Base-by-base conservation (phyloP, 2,329 filamentous ascomycete genomes). In the Alternaria brassicicola region DNA sequence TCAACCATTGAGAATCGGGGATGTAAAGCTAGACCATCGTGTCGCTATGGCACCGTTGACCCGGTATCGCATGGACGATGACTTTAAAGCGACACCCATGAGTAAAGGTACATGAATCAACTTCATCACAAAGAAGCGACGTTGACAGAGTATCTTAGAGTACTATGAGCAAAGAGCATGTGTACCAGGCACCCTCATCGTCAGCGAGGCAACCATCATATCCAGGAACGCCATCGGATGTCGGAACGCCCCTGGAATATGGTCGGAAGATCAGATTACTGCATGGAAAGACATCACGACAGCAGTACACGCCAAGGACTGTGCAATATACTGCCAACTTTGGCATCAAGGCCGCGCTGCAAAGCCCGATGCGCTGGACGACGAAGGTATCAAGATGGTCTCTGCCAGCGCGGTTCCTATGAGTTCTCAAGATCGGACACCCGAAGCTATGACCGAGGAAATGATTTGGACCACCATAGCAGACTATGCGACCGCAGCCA, bases 241-340 rank as follows among this genome's bases (percentile, higher is more conserved):
- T 64, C 73, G 72, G 33, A 82, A 84, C 58, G 82, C 81, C 0
- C 77, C 85, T 6, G 86, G 88, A n/a, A 84, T 87, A 62, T 87
- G 79, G 67, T 82, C 70, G 10, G 71, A 80, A 0, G 54, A 38
- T 1, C 66, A 69, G 23, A 49, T 87, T 41, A 78, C 74, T 1
- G 83, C 78, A 0, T 90, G 88, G 88, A 84, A 81, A 59, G 73
- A 80, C 7, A 76, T 89, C 28, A 85, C 83, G 2, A 79, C 84
- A 28, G 83, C 82, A 1, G 85, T 90, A 0, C 88, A 90, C 68
- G 78, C 76, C 8, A 86, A 85, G 63, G 84, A 83, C 2, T 82
- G 80, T 13, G 83, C 79, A 63, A 86, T 89, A 48, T 88, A 80
- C 72, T 74, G 80, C 6, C 88, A 90, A 68, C 78, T 90, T 0